phyloP scores from a whole-genome alignment of 768 basidiomycete genomes.

The Roridomyces roridus region DNA sequence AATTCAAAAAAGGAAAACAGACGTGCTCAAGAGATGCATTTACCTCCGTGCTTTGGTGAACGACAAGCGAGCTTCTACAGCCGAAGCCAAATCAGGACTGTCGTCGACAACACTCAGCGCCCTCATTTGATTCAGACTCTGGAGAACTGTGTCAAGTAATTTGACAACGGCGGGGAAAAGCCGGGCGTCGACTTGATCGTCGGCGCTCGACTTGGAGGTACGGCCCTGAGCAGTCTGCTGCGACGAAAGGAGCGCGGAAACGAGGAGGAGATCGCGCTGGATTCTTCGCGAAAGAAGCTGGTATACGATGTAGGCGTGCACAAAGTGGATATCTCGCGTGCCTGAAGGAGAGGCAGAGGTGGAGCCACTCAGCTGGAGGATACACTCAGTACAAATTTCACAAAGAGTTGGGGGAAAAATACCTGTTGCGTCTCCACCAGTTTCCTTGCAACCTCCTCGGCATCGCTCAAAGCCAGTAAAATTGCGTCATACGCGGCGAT shows the following conservation, averaged over 20 bases:
- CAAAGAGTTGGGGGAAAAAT: not conserved
- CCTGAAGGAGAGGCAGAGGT: constrained; percentile 41
- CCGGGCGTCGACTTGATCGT: constrained; percentile 70
- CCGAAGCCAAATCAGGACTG: constrained; percentile 80
- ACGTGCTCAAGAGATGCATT: constrained; percentile 22
- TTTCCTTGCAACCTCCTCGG: constrained; percentile 83
- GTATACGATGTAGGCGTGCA: constrained; percentile 88
- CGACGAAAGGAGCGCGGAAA: constrained; percentile 63
- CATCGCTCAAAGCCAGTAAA: constrained; percentile 85
- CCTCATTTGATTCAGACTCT: constrained; percentile 85
- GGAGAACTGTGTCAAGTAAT: constrained; percentile 83
- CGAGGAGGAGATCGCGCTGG: constrained; percentile 85
- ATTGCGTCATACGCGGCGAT: constrained; percentile 90
- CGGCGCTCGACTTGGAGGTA: constrained; percentile 35
- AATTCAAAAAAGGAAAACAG: constrained; percentile 1
- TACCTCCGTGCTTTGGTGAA: constrained; percentile 81
- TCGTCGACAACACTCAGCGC: constrained; percentile 87
- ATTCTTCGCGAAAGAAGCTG: constrained; percentile 88
- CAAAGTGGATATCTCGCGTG: constrained; percentile 78
- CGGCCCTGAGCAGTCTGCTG: constrained; percentile 37
- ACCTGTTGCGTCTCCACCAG: constrained; percentile 85
- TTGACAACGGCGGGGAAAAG: constrained; percentile 90
- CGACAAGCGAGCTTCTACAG: constrained; percentile 76
- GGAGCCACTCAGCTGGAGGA: constrained; percentile 46
- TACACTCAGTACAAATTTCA: constrained; percentile 9